Base-by-base conservation (phyloP, 2,329 filamentous ascomycete genomes). In the Alternaria sp. region DNA sequence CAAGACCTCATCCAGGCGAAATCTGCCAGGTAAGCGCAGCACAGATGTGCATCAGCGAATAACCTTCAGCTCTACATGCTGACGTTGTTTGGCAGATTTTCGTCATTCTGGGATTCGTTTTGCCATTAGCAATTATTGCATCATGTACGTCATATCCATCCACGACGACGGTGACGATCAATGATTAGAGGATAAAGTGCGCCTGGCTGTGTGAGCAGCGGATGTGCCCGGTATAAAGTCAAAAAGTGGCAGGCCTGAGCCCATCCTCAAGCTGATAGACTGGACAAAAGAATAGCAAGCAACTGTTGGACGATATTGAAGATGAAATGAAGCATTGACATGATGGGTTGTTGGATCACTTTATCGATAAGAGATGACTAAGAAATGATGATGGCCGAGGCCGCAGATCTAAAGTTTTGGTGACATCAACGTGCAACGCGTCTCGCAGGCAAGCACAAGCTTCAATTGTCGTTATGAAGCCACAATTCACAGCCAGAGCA, bases 351-450 rank as follows among this genome's bases (percentile, higher is more conserved):
- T 18, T 11, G 9, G 37, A 11, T 18, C n/a, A 41, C 9, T 41
- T 8, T 51, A 12, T 14, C 25, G n/a, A 51, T 33, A 41, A 18
- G 18, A 4, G 47, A 51, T 51, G 28, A 51, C 28, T 51, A 53
- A 53, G 49, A 12, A 30, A 14, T 6, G 3, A 14, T 5, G 15
- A 37, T 7, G 49, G 30, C 49, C 49, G 20, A 30, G 49, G 49
- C 49, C 23, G 49, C 49, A 37, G 28, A 23, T 41, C 59, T 11
- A 58, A 65, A 55, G 33, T 65, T 67, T 55, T 46, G 60, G 59
- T 65, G 62, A 67, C 65, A 67, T 65, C 65, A 65, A 67, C 47
- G 26, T 54, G 20, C 9, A 51, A 37, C 43, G 49, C 49, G 47
- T 49, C 55, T 33, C n/a, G 12, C 3, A 25, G 25, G 7, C 30